These are phyloP conservation scores for Apophysomyces sp. DNA, from an alignment of 371 early-diverging fungal genomes.

Conservation along the genomic window DNA sequence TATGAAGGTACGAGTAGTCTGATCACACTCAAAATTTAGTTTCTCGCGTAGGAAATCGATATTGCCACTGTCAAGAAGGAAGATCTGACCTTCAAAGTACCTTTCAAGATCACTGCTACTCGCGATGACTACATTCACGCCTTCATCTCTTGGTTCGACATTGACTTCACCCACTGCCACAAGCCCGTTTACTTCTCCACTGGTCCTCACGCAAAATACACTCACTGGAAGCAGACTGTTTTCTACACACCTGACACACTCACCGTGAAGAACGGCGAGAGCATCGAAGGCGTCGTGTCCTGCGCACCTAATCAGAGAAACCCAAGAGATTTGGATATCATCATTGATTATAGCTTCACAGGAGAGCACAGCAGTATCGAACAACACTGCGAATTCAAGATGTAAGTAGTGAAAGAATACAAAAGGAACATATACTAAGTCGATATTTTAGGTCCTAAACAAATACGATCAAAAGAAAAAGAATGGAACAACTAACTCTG, in stretches of 20 bases:
- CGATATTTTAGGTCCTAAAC: not conserved
- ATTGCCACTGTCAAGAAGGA: constrained; percentile 79
- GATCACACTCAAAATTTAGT: constrained; percentile 1
- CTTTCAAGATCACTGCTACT: constrained; percentile 75
- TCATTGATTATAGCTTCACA: constrained; percentile 71
- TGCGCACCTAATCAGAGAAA: constrained; percentile 88
- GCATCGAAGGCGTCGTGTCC: constrained; percentile 75
- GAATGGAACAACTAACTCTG: not conserved
- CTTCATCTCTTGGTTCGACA: constrained; percentile 94
- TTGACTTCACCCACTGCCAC: constrained; percentile 83
- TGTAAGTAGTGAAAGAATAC: constrained; percentile 59
- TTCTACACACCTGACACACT: constrained; percentile 83
- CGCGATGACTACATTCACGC: constrained; percentile 89
- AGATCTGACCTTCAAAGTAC: constrained; percentile 79
- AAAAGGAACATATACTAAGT: too few species aligned
- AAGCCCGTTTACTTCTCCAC: constrained; percentile 91
- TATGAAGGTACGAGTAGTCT: constrained; percentile 56
- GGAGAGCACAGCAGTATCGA: constrained; percentile 63
- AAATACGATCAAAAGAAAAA: not conserved
- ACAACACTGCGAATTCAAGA: constrained; percentile 82
- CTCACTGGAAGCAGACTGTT: constrained; percentile 99
- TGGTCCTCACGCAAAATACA: constrained; percentile 84
- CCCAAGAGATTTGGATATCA: constrained; percentile 93
- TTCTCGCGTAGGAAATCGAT: constrained; percentile 61
- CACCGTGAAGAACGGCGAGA: constrained; percentile 76